phyloP scores from a whole-genome alignment of 345 rosid species.

The Brassica rapa region DNA sequence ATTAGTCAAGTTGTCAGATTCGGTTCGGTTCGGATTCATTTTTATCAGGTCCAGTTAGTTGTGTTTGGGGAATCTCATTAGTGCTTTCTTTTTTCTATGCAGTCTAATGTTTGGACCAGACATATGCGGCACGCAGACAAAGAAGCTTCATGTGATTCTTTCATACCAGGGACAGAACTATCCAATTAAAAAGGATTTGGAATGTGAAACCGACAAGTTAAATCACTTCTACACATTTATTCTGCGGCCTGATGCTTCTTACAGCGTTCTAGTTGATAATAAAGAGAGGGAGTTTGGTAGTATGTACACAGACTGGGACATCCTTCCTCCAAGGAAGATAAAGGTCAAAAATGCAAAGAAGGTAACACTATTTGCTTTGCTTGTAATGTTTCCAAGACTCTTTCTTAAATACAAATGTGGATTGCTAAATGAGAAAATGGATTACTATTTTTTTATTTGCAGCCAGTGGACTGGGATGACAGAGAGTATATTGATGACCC shows the following conservation, averaged over 20 bases:
- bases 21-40: no score
- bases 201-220: conserved; percentile 92
- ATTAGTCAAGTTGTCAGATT: no score
- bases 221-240: conserved; percentile 96
- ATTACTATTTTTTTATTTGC: conserved; percentile 11
- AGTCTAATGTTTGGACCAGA: conserved; percentile 99
- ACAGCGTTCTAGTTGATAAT: conserved; percentile 78
- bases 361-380: conserved; percentile 45
- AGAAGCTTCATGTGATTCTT: conserved; percentile 82
- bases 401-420: neutral
- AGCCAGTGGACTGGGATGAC: conserved; percentile 96
- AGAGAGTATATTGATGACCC: conserved; percentile 90
- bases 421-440: neutral
- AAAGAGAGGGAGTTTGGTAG: conserved; percentile 89
- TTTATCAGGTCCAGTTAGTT: no score
- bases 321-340: conserved; percentile 86
- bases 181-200: conserved; percentile 82
- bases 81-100: conserved; percentile 47
- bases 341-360: conserved; percentile 74
- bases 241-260: conserved; percentile 88
- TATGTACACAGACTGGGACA: conserved; percentile 94
- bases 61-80: conserved; percentile 8
- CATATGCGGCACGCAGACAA: conserved; percentile 86
- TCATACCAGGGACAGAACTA: conserved; percentile 97
- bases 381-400: conserved; percentile 5